Evolutionary conservation across 768 basidiomycete genomes (phyloP), one percentile per base, ranked within the genome.

Genomic region (Rossbeevera mucosa): DNA sequence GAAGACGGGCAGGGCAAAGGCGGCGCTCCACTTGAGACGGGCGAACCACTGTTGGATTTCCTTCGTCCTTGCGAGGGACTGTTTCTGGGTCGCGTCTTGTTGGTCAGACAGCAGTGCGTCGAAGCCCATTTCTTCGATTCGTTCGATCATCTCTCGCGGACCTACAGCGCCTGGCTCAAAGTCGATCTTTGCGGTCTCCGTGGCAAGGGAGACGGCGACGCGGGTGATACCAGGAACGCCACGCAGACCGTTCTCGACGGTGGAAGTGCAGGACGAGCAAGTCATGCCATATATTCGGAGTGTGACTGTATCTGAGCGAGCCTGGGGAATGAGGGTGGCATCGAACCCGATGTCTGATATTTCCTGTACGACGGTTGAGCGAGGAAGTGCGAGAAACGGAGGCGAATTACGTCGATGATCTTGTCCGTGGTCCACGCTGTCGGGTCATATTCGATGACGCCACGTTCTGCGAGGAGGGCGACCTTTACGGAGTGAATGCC

Each of bases 381-480:
- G 53, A 12, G 12, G 21, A n/a, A 22, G 29, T 29, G 42, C 18
- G 14, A n/a, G 7, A 11, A 20, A 47, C 11, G n/a, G 28, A 20
- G 31, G 22, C 2, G 21, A 57, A 28, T 49, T 58, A 91, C 91
- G 47, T 74, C 79, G 29, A 91, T 75, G 48, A 99, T 79, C 66
- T 88, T 92, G 44, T 85, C 88, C 8, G 81, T 71, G 29, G 77
- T 80, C 96, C 96, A 99, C n/a, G 73, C 64, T 0, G 72, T 63
- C 1, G 90, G 82, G 61, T 98, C 93, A 62, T 88, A 99, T 66
- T 95, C 93, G 57, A 99, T 74, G 43, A 91, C 79, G 4, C 86
- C 95, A 13, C 95, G 85, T 69, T 99, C 95, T 12, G 96, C 92
- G 22, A 99, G 79, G n/a, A 99, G 79, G 21, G 94, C 94, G n/a